Evolutionary conservation across 352 stramenopile species (phyloP), one percentile per base, ranked within the genome.

Genomic region (Thalassiosira mediterranea): DNA sequence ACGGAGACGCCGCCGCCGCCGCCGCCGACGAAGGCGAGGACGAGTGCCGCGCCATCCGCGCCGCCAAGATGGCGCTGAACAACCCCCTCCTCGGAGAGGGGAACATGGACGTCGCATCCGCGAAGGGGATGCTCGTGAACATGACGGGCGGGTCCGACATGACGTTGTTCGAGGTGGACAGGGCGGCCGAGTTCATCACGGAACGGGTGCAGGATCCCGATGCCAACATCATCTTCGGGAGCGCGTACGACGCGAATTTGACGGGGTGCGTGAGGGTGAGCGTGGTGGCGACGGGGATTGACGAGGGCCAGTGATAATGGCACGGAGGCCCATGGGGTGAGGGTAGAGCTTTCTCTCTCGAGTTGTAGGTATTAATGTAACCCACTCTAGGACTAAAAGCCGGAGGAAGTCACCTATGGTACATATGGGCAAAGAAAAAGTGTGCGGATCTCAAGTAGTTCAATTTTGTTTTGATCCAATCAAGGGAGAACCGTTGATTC

Each of bases 71-170:
- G 70, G 84, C 84, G 2, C 61, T 87, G 15, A 81, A 76, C 49
- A 89, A 88, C 76, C 84, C 84, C 23, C 58, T 90, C 2, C 34
- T 90, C 11, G 76, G 81, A 4, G 57, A 77, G 17, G 67, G 67
- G 4, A 79, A 85, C 42, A 74, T 82, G 63, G 75, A 81, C 51
- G 76, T 90, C 47, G 65, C 42, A 19, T 77, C 69, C 11, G 79
- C 84, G 10, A 90, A 84, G 37, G 95, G 95, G 13, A 93, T 98
- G 87, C 90, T 98, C 52, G 93, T 98, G 51, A 98, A 97, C 78
- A 97, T 98, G 71, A 97, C 94, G 4, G 95, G 95, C 17, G 95
- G 95, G 40, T 90, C 91, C 13, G 95, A 98, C 72, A 83, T 98
- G 86, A 97, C 95, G 65, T 88, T 98, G 31, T 97, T 96, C 21